A percentile compares a stretch with the other conserved stretches of the same genome.
Conservation (phyloP, 352 stramenopile species). For the Phytophthora lateralis region DNA sequence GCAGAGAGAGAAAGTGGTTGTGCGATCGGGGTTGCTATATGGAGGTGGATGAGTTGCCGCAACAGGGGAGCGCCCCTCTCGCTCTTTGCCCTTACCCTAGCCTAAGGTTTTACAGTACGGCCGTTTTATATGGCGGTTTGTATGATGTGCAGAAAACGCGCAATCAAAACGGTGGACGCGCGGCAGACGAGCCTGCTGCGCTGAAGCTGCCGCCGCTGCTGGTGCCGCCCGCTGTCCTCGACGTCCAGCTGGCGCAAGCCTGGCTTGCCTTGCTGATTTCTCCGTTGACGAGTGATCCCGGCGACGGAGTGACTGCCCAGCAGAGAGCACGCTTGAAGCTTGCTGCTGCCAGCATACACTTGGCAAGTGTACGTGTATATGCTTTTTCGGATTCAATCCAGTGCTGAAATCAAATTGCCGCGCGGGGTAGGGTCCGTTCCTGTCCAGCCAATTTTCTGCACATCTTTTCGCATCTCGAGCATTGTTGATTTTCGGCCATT, state of each 20-base stretch:
- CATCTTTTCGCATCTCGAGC: constrained; percentile 18
- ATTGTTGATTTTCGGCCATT: constrained; percentile 5
- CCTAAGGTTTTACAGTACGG: constrained; percentile 33
- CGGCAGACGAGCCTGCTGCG: constrained; percentile 6
- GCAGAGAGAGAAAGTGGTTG: constrained; percentile 32
- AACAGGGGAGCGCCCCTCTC: constrained; percentile 18
- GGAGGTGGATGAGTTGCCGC: constrained; percentile 14
- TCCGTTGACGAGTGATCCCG: neutral
- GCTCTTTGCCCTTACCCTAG: constrained; percentile 18
- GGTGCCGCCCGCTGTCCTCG: constrained; percentile 4
- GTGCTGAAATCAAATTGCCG: constrained; percentile 18
- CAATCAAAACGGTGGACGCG: constrained; percentile 14
- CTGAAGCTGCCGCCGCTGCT: neutral
- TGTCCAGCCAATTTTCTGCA: constrained; percentile 25
- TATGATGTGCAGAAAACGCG: constrained; percentile 12
- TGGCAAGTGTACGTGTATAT: constrained; percentile 41
- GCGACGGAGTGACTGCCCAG: neutral
- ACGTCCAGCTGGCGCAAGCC: constrained; percentile 8
- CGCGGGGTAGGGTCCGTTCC: constrained; percentile 12
- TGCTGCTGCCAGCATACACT: constrained; percentile 20
- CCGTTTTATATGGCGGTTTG: constrained; percentile 28
- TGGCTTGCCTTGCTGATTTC: neutral
- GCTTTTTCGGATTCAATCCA: constrained; percentile 23
- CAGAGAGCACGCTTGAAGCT: constrained; percentile 27
- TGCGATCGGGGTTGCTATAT: constrained; percentile 22